A percentile compares a stretch with the other conserved stretches of the same genome.
Evolutionary conservation across 352 stramenopile genomes (phyloP).

Genomic region (Globisporangium okanoganense): DNA sequence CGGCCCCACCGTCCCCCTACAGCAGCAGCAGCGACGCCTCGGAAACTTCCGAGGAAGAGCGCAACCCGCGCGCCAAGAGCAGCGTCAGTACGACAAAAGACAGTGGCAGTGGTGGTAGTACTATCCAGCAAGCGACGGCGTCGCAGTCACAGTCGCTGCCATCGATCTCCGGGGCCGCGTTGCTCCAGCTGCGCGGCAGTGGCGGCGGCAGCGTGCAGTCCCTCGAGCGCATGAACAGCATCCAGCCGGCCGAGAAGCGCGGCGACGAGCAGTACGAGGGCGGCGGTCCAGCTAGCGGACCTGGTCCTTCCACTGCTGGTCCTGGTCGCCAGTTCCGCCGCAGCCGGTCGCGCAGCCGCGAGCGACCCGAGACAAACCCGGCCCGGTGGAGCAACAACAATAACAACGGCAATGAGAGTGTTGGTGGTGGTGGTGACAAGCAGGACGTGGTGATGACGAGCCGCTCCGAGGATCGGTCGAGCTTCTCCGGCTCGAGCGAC

Average conservation of each 20-base stretch:
- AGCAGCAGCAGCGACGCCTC: constrained; percentile 13
- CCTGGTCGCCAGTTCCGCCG: constrained; percentile 14
- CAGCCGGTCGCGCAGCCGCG: constrained; percentile 26
- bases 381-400: constrained; percentile 11
- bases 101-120: neutral
- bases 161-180: constrained; percentile 39
- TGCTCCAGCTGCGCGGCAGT: constrained; percentile 27
- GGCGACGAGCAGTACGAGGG: constrained; percentile 4
- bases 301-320: neutral
- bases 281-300: neutral
- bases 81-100: neutral
- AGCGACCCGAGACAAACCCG: constrained; percentile 19
- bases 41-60: constrained; percentile 18
- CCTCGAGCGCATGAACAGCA: constrained; percentile 9
- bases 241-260: constrained; percentile 9
- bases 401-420: constrained; percentile 15
- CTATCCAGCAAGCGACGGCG: neutral
- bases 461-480: constrained; percentile 16
- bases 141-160: constrained; percentile 27
- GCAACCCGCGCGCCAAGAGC: constrained; percentile 5
- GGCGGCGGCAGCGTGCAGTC: constrained; percentile 10
- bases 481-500: constrained; percentile 25
- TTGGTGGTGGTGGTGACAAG: neutral
- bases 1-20: constrained; percentile 4
- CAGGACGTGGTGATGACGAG: constrained; percentile 2